These are phyloP conservation scores for Penicillium sp. DNA, from an alignment of 2,329 filamentous ascomycete genomes.

Conservation along the genomic window DNA sequence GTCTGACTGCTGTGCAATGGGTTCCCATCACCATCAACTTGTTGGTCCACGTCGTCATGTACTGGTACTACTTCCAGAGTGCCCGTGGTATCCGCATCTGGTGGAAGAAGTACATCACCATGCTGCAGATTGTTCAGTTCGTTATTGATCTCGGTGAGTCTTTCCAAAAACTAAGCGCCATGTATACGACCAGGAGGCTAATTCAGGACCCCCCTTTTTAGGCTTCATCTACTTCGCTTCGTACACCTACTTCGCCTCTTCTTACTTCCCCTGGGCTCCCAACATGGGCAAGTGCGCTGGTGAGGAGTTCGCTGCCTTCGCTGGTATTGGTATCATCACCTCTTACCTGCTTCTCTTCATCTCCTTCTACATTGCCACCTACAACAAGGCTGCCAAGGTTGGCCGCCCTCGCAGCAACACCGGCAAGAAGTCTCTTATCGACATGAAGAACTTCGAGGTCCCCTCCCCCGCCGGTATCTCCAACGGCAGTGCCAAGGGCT, in stretches of 20 bases:
- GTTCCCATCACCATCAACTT: conserved; percentile 91
- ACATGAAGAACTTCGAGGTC: conserved; percentile 75
- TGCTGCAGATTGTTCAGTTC: conserved; percentile 96
- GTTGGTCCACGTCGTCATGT: conserved; percentile 96
- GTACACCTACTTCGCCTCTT: conserved; percentile 96
- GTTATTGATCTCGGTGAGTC: conserved; percentile 88
- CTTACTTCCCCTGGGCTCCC: conserved; percentile 84
- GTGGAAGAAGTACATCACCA: conserved; percentile 99
- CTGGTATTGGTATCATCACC: conserved; percentile 87
- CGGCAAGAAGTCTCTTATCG: conserved; percentile 82
- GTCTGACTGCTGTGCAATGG: conserved; percentile 92
- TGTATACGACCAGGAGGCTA: conserved; percentile 8
- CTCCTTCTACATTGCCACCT: conserved; percentile 97
- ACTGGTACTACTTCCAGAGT: conserved; percentile 99
- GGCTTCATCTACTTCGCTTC: conserved; percentile 98
- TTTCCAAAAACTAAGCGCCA: background rate
- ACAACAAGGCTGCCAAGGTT: conserved; percentile 67
- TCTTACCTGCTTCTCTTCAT: conserved; percentile 98
- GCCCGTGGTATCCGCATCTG: conserved; percentile 93
- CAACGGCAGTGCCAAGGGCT: conserved; percentile 34
- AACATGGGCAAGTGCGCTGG: conserved; percentile 86
- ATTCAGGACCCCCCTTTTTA: conserved; percentile 39
- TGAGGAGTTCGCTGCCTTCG: conserved; percentile 94
- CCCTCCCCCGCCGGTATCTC: conserved; percentile 43
- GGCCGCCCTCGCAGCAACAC: conserved; percentile 57